Evolutionary conservation across 1,139 yeast genomes (phyloP), one percentile per base, ranked within the genome.

Genomic region (Yarrowia galli): DNA sequence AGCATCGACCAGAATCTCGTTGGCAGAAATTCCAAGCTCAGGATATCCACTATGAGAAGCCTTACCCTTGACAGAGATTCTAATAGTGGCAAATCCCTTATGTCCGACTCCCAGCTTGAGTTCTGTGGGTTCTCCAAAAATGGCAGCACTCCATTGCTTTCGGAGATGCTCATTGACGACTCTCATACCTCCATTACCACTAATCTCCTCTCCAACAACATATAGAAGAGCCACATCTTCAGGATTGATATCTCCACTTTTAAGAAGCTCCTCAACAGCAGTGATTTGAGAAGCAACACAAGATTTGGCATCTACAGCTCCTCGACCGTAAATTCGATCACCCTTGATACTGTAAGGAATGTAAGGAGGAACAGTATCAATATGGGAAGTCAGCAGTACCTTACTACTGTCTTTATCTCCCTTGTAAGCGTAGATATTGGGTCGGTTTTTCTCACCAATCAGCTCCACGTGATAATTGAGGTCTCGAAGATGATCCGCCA

Each of bases 41-140:
- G 93, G 93, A 75, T 88, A 88, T 0, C 92, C 92, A 6, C 89
- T 85, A 74, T 89, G 93, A 3, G 87, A 79, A 3, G 91, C 86
- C 69, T 82, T 81, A 15, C 93, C 93, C 10, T 77, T 73, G 28
- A 84, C 87, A 38, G 75, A 72, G 48, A 87, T 72, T 18, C 40
- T 80, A 74, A 69, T 85, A 78, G 71, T 77, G 68, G 72, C 80
- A 80, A 70, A 79, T 75, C 73, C 93, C 89, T 89, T 89, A 73
- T 89, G 93, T 12, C 92, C 92, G 8, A 85, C 85, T 2, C 90
- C 91, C 28, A 89, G 80, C 73, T 86, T 87, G 74, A 84, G 79
- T 71, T 88, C 92, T 0, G 93, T 88, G 22, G 93, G 92, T 74
- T 89, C 93, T 16, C 92, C 92, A 76, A 88, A 88, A 58, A 89